phyloP scores from a whole-genome alignment of 78 protist species.

The Blattamonas nauphoetae region DNA sequence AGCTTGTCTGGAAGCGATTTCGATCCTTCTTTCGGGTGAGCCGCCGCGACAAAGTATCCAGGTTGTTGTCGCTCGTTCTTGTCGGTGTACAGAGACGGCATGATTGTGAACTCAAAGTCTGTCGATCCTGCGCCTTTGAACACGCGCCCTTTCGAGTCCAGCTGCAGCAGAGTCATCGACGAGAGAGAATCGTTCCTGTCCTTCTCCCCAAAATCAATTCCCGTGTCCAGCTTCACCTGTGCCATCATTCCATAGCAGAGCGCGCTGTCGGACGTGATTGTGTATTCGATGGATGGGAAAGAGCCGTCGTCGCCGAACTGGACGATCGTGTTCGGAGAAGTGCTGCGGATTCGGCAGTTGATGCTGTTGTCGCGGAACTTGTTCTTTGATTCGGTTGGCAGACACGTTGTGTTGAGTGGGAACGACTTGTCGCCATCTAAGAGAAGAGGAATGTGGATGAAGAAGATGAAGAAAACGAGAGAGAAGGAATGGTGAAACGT shows the following conservation, averaged over 20 bases:
- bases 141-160: neutral
- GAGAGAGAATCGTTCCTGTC: neutral
- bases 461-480: too few relatives aligned
- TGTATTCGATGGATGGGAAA: neutral
- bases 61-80: neutral
- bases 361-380: too few relatives aligned
- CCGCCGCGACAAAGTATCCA: neutral
- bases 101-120: neutral
- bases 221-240: neutral
- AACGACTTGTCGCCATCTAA: too few relatives aligned
- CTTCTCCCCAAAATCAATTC: neutral
- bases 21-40: neutral
- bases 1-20: neutral
- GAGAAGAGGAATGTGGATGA: too few relatives aligned
- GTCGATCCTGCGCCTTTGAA: neutral
- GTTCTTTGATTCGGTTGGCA: too few relatives aligned
- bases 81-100: neutral
- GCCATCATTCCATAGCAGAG: neutral
- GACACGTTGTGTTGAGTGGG: too few relatives aligned
- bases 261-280: neutral
- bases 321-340: neutral
- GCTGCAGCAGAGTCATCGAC: too few relatives aligned
- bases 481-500: too few relatives aligned
- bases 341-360: too few relatives aligned
- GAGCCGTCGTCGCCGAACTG: neutral